Conservation (phyloP, 1,139 yeast species). For the Hanseniaspora uvarum region DNA sequence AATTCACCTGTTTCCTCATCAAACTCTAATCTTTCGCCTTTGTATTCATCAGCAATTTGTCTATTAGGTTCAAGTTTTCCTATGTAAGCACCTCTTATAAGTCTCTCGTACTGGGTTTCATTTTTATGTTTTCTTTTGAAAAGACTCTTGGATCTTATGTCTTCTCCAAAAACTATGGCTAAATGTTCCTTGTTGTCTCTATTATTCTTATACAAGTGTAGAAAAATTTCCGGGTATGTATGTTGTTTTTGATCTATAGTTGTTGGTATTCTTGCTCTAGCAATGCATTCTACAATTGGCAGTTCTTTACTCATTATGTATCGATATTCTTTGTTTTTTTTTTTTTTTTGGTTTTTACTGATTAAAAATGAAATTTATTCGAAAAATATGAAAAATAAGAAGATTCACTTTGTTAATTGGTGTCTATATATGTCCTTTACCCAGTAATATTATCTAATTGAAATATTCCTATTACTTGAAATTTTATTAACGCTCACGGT, state of each 20-base stretch:
- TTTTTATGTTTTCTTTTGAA: slow-evolving; percentile 45
- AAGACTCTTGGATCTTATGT: slow-evolving; percentile 65
- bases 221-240: slow-evolving; percentile 77
- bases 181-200: slow-evolving; percentile 87
- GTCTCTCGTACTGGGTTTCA: slow-evolving; percentile 83
- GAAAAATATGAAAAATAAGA: too few species aligned
- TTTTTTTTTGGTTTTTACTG: slow-evolving; percentile 37
- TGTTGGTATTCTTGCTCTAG: slow-evolving; percentile 59
- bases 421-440: too few species aligned
- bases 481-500: neutral
- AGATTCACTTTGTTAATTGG: too few species aligned
- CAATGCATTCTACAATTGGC: slow-evolving; percentile 16
- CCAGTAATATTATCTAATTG: too few species aligned
- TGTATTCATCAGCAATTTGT: slow-evolving; percentile 45
- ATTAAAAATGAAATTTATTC: too few species aligned
- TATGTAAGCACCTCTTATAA: slow-evolving; percentile 94
- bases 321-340: neutral
- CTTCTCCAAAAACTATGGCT: slow-evolving; percentile 94
- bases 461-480: too few species aligned
- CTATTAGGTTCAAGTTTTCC: slow-evolving; percentile 87
- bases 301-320: slow-evolving; percentile 1
- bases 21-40: slow-evolving; percentile 38
- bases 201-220: slow-evolving; percentile 79
- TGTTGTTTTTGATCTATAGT: slow-evolving; percentile 25
- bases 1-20: slow-evolving; percentile 42